Conservation (phyloP, 805 yeast species). For the Hanseniaspora nectarophila region DNA sequence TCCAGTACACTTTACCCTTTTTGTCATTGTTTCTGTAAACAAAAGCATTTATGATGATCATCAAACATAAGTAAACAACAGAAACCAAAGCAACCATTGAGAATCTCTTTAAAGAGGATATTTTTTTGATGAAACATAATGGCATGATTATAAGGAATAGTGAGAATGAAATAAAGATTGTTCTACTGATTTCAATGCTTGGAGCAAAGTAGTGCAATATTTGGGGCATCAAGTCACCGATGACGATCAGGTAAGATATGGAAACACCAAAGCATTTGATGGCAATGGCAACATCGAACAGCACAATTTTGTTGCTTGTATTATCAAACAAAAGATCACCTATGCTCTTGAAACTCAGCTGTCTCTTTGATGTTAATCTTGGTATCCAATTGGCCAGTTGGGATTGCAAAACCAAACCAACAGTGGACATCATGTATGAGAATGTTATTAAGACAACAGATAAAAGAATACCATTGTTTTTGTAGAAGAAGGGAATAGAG, state of each 20-base stretch:
- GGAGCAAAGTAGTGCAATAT: constrained; percentile 23
- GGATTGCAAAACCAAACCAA: constrained; percentile 8
- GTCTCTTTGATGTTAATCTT: constrained; percentile 49
- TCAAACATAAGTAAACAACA: constrained; percentile 59
- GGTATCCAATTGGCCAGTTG: constrained; percentile 34
- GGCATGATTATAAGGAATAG: constrained; percentile 37
- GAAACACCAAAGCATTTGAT: constrained; percentile 64
- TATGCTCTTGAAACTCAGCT: constrained; percentile 41
- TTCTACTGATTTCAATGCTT: constrained; percentile 26
- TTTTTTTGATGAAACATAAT: constrained; percentile 57
- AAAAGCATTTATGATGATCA: constrained; percentile 63
- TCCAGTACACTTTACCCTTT: constrained; percentile 40
- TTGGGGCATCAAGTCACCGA: constrained; percentile 60
- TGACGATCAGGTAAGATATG: constrained; percentile 53
- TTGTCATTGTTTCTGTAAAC: constrained; percentile 16
- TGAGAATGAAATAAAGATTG: constrained; percentile 35
- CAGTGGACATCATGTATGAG: constrained; percentile 20
- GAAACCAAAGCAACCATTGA: constrained; percentile 73
- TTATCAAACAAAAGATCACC: constrained; percentile 53
- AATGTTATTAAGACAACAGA: constrained; percentile 23
- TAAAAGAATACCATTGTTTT: constrained; percentile 26
- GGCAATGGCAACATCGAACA: constrained; percentile 58
- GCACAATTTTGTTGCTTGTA: constrained; percentile 47
- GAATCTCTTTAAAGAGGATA: constrained; percentile 77
- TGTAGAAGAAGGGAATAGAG: constrained; percentile 62